Conservation (phyloP, 2,329 filamentous ascomycete genomes). For the Alternaria infectoria region DNA sequence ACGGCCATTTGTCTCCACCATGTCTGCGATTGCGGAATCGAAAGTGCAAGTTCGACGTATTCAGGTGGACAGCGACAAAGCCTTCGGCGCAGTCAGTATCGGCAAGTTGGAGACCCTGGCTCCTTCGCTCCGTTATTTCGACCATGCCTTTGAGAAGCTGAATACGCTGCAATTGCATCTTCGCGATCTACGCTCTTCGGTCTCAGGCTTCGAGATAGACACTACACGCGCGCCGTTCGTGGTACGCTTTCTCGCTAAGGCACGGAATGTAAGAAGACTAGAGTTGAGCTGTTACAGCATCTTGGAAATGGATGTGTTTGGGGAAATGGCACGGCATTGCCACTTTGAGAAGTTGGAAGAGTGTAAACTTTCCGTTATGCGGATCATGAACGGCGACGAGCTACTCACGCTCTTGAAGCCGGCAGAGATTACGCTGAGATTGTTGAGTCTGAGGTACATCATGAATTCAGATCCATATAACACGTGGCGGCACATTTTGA, state of each 20-base stretch:
- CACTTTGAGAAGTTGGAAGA: constrained; percentile 16
- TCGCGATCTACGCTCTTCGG: constrained; percentile 35
- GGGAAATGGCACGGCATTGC: constrained; percentile 30
- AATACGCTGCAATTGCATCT: constrained; percentile 28
- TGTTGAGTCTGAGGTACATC: constrained; percentile 18
- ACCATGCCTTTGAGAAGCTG: constrained; percentile 20
- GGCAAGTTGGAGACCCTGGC: constrained; percentile 28
- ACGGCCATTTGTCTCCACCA: constrained; percentile 33
- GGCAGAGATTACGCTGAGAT: constrained; percentile 11
- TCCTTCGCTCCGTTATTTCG: constrained; percentile 17
- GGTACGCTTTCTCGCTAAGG: constrained; percentile 37
- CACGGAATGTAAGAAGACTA: constrained; percentile 17
- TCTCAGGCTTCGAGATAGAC: constrained; percentile 31
- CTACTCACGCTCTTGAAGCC: constrained; percentile 22
- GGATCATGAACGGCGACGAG: constrained; percentile 11
- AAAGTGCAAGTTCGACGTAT: constrained; percentile 17
- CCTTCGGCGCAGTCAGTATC: constrained; percentile 27
- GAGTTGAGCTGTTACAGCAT: constrained; percentile 33
- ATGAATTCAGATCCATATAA: constrained; percentile 13
- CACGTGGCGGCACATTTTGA: constrained; percentile 23
- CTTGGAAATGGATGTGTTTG: constrained; percentile 31
- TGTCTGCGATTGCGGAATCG: constrained; percentile 25
- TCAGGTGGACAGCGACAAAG: background rate
- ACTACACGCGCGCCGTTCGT: constrained; percentile 27
- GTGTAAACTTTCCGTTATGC: constrained; percentile 27